phyloP scores from a whole-genome alignment of 768 basidiomycete species.

The Boletus pseudopeckii region DNA sequence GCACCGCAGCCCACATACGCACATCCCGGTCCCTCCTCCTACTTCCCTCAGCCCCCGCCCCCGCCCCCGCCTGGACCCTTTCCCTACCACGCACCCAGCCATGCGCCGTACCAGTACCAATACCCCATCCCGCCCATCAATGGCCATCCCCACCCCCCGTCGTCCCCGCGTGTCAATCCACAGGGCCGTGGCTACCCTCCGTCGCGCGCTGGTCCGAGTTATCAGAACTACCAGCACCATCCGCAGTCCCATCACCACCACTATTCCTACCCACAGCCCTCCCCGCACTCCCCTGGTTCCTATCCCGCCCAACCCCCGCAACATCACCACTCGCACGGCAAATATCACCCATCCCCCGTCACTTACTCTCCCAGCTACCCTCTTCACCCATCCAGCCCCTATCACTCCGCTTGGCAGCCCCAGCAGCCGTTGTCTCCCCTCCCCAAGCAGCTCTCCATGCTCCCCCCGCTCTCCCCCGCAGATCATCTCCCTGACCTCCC shows the following conservation, averaged over 20 bases:
- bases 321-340: slow-evolving; percentile 32
- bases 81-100: slow-evolving; percentile 31
- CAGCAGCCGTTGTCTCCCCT: slow-evolving; percentile 52
- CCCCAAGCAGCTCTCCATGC: slow-evolving; percentile 62
- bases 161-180: slow-evolving; percentile 35
- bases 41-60: slow-evolving; percentile 17
- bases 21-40: slow-evolving; percentile 29
- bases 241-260: slow-evolving; percentile 31
- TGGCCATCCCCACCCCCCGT: slow-evolving; percentile 3
- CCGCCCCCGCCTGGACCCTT: too few relatives aligned
- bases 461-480: slow-evolving; percentile 24
- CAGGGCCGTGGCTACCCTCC: slow-evolving; percentile 35
- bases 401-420: slow-evolving; percentile 43
- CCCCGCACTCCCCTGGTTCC: slow-evolving; percentile 28
- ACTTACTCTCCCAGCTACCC: slow-evolving; percentile 32
- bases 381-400: slow-evolving; percentile 27
- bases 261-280: slow-evolving; percentile 30
- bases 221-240: slow-evolving; percentile 36
- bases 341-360: slow-evolving; percentile 24
- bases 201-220: slow-evolving; percentile 37
- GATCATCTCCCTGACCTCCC: background rate
- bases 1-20: slow-evolving; percentile 24
- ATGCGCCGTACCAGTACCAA: slow-evolving; percentile 32
- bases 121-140: slow-evolving; percentile 37
- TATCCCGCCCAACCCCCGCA: slow-evolving; percentile 15